A percentile compares a stretch with the other conserved stretches of the same genome.
Conservation (phyloP, 768 basidiomycete species). For the Chlorophyllum brunneum region DNA sequence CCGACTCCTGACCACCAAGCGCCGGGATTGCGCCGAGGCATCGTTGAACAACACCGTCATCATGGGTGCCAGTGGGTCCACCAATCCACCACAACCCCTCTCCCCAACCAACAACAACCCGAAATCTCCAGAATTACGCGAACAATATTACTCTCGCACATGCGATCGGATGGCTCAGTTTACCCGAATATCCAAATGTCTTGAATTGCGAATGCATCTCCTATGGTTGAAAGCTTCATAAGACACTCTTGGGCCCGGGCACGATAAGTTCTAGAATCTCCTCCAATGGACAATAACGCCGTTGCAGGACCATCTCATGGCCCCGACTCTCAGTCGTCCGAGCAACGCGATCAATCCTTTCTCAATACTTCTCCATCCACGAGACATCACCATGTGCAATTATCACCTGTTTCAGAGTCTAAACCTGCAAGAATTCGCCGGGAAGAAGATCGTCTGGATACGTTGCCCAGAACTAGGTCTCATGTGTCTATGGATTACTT, state of each 20-base stretch:
- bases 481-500: constrained; percentile 46
- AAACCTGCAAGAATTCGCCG: background rate
- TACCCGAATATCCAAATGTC: constrained; percentile 2
- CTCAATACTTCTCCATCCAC: background rate
- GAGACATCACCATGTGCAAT: background rate
- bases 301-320: background rate
- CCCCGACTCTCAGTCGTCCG: too few species aligned
- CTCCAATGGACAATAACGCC: background rate
- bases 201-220: background rate
- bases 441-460: background rate
- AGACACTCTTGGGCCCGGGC: too few species aligned
- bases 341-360: too few species aligned
- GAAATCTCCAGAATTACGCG: background rate
- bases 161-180: background rate
- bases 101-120: too few species aligned
- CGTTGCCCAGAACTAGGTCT: constrained; percentile 14
- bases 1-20: too few species aligned
- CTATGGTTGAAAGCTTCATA: too few species aligned
- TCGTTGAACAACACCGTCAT: too few species aligned
- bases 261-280: too few species aligned
- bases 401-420: background rate
- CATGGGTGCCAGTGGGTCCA: too few species aligned
- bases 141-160: background rate
- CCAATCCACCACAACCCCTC: too few species aligned
- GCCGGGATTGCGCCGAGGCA: too few species aligned